A percentile compares a stretch with the other conserved stretches of the same genome.
Evolutionary conservation across 371 early-diverging fungal species (phyloP).

Genomic region (Mycotypha africana): DNA sequence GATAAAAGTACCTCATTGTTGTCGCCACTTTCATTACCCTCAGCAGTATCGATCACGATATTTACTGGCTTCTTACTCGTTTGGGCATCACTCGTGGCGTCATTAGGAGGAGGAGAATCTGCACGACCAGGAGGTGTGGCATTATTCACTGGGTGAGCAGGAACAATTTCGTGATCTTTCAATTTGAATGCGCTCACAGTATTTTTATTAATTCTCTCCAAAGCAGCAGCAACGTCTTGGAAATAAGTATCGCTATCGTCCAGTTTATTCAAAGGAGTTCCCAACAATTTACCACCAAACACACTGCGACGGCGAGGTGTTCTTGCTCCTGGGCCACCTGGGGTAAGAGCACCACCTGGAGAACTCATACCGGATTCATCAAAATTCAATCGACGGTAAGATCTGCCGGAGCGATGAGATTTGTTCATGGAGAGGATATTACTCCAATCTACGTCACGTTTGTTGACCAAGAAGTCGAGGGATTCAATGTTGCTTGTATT

Average conservation of each 20-base stretch:
- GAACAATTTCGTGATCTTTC: constrained; percentile 41
- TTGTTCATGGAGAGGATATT: constrained; percentile 54
- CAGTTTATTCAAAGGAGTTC: constrained; percentile 28
- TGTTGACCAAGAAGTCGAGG: constrained; percentile 79
- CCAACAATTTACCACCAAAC: constrained; percentile 35
- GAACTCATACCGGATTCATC: constrained; percentile 46
- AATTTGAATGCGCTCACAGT: constrained; percentile 32
- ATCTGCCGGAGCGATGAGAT: constrained; percentile 22
- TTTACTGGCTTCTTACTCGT: too few species aligned
- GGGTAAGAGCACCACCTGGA: constrained; percentile 38
- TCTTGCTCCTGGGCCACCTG: constrained; percentile 32
- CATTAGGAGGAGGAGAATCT: neutral
- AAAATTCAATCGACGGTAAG: constrained; percentile 42
- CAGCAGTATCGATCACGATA: constrained; percentile 1
- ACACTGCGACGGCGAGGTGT: constrained; percentile 45
- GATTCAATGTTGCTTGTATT: constrained; percentile 77
- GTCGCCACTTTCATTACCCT: neutral
- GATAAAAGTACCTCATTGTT: constrained; percentile 41
- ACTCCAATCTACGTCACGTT: constrained; percentile 70
- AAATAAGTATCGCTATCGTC: constrained; percentile 36
- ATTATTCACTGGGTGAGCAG: too few species aligned
- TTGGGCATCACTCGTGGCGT: too few species aligned
- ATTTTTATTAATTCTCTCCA: constrained; percentile 25
- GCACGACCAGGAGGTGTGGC: neutral
- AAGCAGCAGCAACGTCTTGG: constrained; percentile 29